A percentile compares a stretch with the other conserved stretches of the same genome.
Evolutionary conservation across 306 rosid genomes (phyloP).

Genomic region (Rosa multiflora): DNA sequence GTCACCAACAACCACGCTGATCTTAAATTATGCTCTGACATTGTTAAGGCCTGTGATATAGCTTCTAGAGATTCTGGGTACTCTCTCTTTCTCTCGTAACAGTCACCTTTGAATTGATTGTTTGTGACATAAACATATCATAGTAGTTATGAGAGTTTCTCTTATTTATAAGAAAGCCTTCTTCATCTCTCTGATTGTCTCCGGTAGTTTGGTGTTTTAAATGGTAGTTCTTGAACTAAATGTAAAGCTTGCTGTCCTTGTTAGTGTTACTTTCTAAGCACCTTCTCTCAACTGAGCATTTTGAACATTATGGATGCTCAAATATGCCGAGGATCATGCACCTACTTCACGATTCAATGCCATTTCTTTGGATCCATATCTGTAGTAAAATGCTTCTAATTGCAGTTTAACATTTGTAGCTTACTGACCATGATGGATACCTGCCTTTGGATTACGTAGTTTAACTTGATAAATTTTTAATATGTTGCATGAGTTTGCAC

Average conservation of each 20-base stretch:
- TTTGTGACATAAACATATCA: not conserved
- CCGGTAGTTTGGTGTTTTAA: not conserved
- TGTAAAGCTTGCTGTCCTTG: not conserved
- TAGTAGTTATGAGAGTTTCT: not conserved
- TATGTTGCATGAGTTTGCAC: conserved; percentile 27
- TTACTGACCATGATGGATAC: not conserved
- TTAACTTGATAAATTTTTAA: not conserved
- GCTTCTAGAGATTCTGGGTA: conserved; percentile 67
- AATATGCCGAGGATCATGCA: not conserved
- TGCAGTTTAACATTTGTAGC: not conserved
- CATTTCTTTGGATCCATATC: not conserved
- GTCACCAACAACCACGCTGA: conserved; percentile 55
- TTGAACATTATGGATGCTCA: not conserved
- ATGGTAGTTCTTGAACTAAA: not conserved
- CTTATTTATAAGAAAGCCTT: not conserved
- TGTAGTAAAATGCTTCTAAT: not conserved
- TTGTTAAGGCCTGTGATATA: conserved; percentile 72
- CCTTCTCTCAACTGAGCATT: not conserved
- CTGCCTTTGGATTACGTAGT: conserved; percentile 1
- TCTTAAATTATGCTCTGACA: conserved; percentile 63
- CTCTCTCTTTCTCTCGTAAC: not conserved
- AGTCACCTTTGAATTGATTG: not conserved
- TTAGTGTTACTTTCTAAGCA: not conserved
- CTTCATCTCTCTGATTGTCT: not conserved
- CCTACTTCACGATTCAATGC: not conserved